Percentiles rank a stretch among this genome's conserved stretches.
phyloP scores from a whole-genome alignment of 345 rosid genomes.

The Arabis alpina region DNA sequence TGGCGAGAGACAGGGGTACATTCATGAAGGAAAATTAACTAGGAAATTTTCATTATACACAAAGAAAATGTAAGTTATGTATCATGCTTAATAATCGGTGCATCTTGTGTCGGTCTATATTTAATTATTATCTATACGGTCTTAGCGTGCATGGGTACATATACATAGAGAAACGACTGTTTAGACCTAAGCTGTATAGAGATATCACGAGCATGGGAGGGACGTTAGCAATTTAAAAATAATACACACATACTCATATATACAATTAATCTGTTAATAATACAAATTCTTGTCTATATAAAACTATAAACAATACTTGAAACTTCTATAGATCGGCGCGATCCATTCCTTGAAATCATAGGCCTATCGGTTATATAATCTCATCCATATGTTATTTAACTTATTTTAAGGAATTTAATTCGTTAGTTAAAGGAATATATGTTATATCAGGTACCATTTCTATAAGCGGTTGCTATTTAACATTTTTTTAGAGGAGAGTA shows the following conservation, averaged over 20 bases:
- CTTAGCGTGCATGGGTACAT: constrained; percentile 27
- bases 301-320: not conserved
- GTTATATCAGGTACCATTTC: not conserved
- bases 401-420: not conserved
- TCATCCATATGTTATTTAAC: constrained; percentile 3
- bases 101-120: constrained; percentile 31
- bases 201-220: constrained; percentile 34
- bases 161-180: constrained; percentile 4
- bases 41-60: not conserved
- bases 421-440: not conserved
- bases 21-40: not conserved
- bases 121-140: constrained; percentile 10
- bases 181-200: constrained; percentile 17
- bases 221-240: constrained; percentile 21
- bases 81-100: constrained; percentile 29
- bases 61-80: constrained; percentile 3
- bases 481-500: constrained; percentile 7
- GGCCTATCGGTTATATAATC: constrained; percentile 25
- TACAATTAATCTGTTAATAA: constrained; percentile 16
- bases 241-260: constrained; percentile 8
- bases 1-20: not conserved
- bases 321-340: constrained; percentile 17
- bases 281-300: constrained; percentile 6
- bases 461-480: not conserved
- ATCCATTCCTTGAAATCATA: constrained; percentile 27